Evolutionary conservation across 371 early-diverging fungal species (phyloP).

Genomic region (Actinomortierella wolfii): DNA sequence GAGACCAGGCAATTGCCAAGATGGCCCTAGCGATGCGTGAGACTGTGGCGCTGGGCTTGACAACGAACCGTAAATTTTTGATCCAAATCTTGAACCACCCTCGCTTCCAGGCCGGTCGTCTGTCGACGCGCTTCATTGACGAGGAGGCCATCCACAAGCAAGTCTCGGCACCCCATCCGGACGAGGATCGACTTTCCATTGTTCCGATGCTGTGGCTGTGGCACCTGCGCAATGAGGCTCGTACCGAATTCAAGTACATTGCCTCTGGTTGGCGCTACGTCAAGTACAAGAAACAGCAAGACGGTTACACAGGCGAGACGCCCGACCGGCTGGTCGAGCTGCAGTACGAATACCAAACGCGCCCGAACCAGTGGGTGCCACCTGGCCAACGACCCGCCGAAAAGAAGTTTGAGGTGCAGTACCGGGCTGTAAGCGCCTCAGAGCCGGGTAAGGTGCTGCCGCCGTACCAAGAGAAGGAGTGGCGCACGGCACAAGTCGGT

Average conservation of each 20-base stretch:
- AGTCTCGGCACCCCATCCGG: constrained; percentile 24
- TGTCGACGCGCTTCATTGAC: constrained; percentile 66
- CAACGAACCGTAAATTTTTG: constrained; percentile 72
- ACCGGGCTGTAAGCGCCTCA: constrained; percentile 25
- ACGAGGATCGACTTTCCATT: constrained; percentile 42
- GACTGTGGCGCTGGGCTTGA: constrained; percentile 64
- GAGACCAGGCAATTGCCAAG: constrained; percentile 72
- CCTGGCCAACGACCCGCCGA: constrained; percentile 44
- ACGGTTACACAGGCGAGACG: constrained; percentile 44
- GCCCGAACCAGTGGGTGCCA: constrained; percentile 46
- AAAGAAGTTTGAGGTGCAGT: constrained; percentile 45
- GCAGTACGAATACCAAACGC: constrained; percentile 48
- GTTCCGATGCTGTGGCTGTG: constrained; percentile 61
- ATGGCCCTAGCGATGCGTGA: constrained; percentile 76
- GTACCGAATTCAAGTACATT: constrained; percentile 55
- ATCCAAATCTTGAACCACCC: constrained; percentile 57
- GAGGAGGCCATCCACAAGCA: constrained; percentile 46
- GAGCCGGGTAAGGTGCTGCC: no score
- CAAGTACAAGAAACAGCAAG: constrained; percentile 51
- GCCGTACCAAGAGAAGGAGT: constrained; percentile 20
- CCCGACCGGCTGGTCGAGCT: constrained; percentile 51
- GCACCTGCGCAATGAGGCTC: constrained; percentile 53
- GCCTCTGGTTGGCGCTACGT: constrained; percentile 65
- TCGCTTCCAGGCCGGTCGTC: constrained; percentile 61
- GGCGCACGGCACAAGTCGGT: constrained; percentile 40